Evolutionary conservation across 2,329 filamentous ascomycete species (phyloP).

Genomic region (Xylariaceae sp.): DNA sequence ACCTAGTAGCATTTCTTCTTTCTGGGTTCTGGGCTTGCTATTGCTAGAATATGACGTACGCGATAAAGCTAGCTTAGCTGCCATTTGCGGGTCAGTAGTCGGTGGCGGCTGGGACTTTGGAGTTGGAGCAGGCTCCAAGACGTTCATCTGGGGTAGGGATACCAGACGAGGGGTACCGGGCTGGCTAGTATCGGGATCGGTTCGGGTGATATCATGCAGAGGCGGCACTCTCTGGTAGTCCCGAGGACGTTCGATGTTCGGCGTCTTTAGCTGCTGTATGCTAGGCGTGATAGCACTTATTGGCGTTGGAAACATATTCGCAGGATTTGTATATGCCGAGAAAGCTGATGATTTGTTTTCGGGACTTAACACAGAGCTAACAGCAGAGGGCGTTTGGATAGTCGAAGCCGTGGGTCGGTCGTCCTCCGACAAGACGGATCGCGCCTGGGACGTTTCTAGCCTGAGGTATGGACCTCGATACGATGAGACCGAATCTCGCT

Average conservation of each 20-base stretch:
- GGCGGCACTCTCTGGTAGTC: constrained; percentile 56
- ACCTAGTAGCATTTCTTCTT: constrained; percentile 83
- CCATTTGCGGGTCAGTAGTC: constrained; percentile 45
- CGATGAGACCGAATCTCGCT: constrained; percentile 53
- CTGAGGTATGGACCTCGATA: constrained; percentile 58
- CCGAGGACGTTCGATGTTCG: constrained; percentile 39
- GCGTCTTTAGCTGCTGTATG: constrained; percentile 32
- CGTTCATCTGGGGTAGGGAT: constrained; percentile 52
- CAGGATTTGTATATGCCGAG: constrained; percentile 43
- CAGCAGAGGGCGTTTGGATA: constrained; percentile 51
- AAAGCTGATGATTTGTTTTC: constrained; percentile 58
- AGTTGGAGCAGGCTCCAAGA: constrained; percentile 46
- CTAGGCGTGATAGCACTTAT: constrained; percentile 47
- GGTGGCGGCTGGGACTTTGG: constrained; percentile 34
- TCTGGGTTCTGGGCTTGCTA: constrained; percentile 55
- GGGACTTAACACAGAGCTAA: constrained; percentile 40
- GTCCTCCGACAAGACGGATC: constrained; percentile 50
- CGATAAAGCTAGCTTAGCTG: constrained; percentile 55
- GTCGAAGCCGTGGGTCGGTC: constrained; percentile 55
- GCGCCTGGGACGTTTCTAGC: constrained; percentile 57
- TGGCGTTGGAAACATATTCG: constrained; percentile 56
- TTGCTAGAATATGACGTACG: constrained; percentile 44
- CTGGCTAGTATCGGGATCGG: constrained; percentile 34
- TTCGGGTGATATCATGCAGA: constrained; percentile 53
- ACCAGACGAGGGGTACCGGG: constrained; percentile 49